These are phyloP conservation scores for Jasminum sambac DNA, from an alignment of 257 asterid species.

Conservation along the genomic window DNA sequence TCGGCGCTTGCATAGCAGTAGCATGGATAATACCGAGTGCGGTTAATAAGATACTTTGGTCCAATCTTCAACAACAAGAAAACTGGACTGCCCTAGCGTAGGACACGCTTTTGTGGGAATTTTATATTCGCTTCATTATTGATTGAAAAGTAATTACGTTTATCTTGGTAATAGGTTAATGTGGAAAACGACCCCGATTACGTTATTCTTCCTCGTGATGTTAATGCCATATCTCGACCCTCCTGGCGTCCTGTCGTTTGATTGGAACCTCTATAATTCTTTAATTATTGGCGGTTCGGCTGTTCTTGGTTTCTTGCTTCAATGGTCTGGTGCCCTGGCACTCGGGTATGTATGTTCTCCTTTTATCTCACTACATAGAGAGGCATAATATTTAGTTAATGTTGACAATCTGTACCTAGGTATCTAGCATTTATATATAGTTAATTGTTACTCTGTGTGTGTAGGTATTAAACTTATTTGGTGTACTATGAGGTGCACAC, in stretches of 20 bases:
- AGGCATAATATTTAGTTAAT: no score
- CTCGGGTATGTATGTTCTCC: slow-evolving; percentile 64
- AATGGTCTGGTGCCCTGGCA: slow-evolving; percentile 99
- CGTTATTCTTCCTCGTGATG: slow-evolving; percentile 81
- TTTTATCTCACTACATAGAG: no score
- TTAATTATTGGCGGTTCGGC: slow-evolving; percentile 74
- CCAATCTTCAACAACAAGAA: slow-evolving; percentile 92
- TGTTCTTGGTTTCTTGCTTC: slow-evolving; percentile 92
- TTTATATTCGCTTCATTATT: slow-evolving; percentile 12
- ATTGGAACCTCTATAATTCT: slow-evolving; percentile 64
- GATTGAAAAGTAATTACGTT: slow-evolving; percentile 1
- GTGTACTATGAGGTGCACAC: no score
- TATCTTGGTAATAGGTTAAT: slow-evolving; percentile 61
- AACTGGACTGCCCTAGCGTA: slow-evolving; percentile 97
- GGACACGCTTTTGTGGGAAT: slow-evolving; percentile 25
- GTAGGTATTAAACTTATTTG: no score
- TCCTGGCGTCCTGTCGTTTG: slow-evolving; percentile 80
- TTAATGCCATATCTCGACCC: slow-evolving; percentile 97
- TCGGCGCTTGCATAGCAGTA: slow-evolving; percentile 91
- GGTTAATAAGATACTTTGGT: slow-evolving; percentile 87
- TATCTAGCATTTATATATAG: no score
- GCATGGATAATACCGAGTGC: slow-evolving; percentile 98
- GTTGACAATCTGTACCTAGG: no score
- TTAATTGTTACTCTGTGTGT: no score
- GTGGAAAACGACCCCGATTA: slow-evolving; percentile 98